Evolutionary conservation across 169 alveolate genomes (phyloP), one percentile per base, ranked within the genome.

Genomic region (Eimeria sp.): DNA sequence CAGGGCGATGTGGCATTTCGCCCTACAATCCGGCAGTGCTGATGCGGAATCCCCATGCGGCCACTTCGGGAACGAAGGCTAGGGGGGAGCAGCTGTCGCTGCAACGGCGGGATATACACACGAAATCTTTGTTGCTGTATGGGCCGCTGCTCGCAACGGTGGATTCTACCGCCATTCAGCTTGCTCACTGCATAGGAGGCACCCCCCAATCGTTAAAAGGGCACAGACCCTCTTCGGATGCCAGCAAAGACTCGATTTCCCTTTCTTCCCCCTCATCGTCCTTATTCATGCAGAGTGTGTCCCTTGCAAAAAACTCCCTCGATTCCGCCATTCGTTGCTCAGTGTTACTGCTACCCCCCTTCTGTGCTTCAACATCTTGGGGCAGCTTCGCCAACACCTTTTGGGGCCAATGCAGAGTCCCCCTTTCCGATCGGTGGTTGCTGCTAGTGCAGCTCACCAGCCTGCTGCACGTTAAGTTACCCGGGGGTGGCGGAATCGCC

Each of bases 361-460:
- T 23, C n/a, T 20, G 37, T 30, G 16, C 37, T 9, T 56, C 71
- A 11, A 33, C 74, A n/a, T 27, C 72, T 18, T 46, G 33, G n/a
- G 66, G 90, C 90, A 82, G 74, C 74, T 56, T 82, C 49, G 90
- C 90, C 30, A 82, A 13, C 49, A 30, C 74, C 90, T 56, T 52
- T 6, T 49, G 90, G 43, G 90, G 90, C 90, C 71, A 18, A 9
- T 56, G 13, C 66, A 6, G 71, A 14, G 54, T n/a, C 37, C 49
- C 56, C 27, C 72, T 11, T 56, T 40, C 54, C 54, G 74, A 3
- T 27, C 14, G 16, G 87, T 20, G 9, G 40, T 60, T 46, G 87
- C 64, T 77, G 62, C 37, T 25, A 49, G 64, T 77, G 87, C 87
- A 40, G 87, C 62, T 77, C 66, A 78, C 76, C 16, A 60, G 43